A percentile compares a stretch with the other conserved stretches of the same genome.
phyloP scores from a whole-genome alignment of 345 rosid genomes.

The Linum usitatissimum region DNA sequence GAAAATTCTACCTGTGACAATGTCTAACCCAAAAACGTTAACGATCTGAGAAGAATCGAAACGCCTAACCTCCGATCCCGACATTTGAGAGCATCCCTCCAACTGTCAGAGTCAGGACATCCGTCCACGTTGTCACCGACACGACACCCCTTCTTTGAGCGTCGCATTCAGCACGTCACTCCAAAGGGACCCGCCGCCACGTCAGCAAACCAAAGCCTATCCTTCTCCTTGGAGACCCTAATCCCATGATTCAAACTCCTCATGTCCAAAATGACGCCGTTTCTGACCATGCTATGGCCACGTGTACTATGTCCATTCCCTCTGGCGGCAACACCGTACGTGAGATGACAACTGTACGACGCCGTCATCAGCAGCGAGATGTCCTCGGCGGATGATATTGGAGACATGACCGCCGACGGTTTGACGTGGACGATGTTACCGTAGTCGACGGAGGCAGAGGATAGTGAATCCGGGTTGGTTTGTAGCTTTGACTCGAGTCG shows the following conservation, averaged over 20 bases:
- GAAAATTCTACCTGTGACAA: slow-evolving; percentile 15
- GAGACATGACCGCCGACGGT: slow-evolving; percentile 19
- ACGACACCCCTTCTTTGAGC: slow-evolving; percentile 7
- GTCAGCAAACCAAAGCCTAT: slow-evolving; percentile 1
- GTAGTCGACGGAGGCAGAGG: slow-evolving; percentile 12
- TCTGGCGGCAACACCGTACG: slow-evolving; percentile 13
- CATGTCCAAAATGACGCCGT: slow-evolving; percentile 18
- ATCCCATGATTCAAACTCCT: neutral
- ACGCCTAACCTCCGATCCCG: slow-evolving; percentile 22
- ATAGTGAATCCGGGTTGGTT: slow-evolving; percentile 1
- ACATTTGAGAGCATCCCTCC: slow-evolving; percentile 29
- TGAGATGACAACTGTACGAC: slow-evolving; percentile 11
- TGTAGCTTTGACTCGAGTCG: neutral
- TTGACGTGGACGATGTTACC: slow-evolving; percentile 18
- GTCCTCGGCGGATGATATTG: slow-evolving; percentile 7
- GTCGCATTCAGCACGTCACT: slow-evolving; percentile 16
- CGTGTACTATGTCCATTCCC: slow-evolving; percentile 15
- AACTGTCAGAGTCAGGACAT: slow-evolving; percentile 13
- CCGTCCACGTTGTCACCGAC: slow-evolving; percentile 21
- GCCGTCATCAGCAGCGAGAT: slow-evolving; percentile 4
- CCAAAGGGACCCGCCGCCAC: slow-evolving; percentile 19
- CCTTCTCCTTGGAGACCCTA: neutral
- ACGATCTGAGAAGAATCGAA: slow-evolving; percentile 16
- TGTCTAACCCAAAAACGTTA: slow-evolving; percentile 22
- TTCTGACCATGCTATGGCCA: slow-evolving; percentile 16